Evolutionary conservation across 2,329 filamentous ascomycete species (phyloP).

Genomic region (Alternaria solani): DNA sequence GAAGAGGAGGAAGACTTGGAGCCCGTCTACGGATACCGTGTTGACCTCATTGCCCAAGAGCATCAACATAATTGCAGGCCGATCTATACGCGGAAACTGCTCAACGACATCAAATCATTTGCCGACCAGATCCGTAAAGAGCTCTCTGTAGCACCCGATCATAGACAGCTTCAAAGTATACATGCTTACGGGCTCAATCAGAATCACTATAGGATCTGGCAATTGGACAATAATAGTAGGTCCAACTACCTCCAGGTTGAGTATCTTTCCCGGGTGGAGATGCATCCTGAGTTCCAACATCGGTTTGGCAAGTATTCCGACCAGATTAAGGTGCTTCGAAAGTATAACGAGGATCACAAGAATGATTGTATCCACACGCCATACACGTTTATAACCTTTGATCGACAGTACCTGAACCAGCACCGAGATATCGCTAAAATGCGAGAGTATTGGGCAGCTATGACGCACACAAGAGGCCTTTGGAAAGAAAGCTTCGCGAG

Average conservation of each 20-base stretch:
- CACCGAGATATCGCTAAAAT: neutral
- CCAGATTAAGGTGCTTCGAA: neutral
- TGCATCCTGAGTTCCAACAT: conserved; percentile 12
- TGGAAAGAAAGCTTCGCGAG: conserved; percentile 2
- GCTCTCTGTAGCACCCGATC: neutral
- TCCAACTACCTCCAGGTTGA: neutral
- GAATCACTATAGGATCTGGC: conserved; percentile 2
- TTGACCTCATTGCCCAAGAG: conserved; percentile 2
- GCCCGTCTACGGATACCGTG: neutral
- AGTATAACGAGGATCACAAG: conserved; percentile 1
- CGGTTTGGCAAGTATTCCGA: neutral
- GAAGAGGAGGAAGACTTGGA: neutral
- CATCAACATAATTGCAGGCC: neutral
- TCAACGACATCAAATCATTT: neutral
- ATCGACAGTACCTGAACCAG: neutral
- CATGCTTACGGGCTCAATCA: neutral
- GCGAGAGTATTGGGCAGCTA: neutral
- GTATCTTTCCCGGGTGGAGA: conserved; percentile 16
- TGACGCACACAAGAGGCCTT: neutral
- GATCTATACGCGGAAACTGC: conserved; percentile 6
- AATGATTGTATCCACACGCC: conserved; percentile 2
- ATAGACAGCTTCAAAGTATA: neutral
- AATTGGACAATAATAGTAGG: neutral
- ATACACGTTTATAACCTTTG: neutral
- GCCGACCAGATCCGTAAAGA: neutral